Evolutionary conservation across 345 rosid genomes (phyloP).

Genomic region (Camelina sativa): DNA sequence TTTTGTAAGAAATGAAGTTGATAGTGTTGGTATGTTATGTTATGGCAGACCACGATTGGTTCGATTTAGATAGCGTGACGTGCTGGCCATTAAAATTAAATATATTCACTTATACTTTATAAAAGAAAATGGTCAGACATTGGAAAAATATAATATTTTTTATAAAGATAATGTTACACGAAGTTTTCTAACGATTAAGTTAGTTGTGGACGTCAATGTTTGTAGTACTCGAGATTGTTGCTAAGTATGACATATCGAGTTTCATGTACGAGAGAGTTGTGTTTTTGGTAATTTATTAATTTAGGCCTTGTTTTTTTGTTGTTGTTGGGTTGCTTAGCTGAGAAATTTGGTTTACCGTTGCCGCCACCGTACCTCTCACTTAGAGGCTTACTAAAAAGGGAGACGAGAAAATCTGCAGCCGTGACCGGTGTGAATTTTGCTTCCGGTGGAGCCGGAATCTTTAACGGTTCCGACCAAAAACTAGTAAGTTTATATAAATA

Average conservation of each 20-base stretch:
- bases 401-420: conserved; percentile 32
- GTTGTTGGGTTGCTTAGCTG: conserved; percentile 47
- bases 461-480: conserved; percentile 52
- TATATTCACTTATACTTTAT: neutral
- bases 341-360: conserved; percentile 62
- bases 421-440: conserved; percentile 65
- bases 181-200: neutral
- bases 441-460: conserved; percentile 72
- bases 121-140: neutral
- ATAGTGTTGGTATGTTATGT: conserved; percentile 7
- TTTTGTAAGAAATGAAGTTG: neutral
- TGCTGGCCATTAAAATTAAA: conserved; percentile 8
- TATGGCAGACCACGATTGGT: conserved; percentile 28
- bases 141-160: neutral
- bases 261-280: neutral
- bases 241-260: neutral
- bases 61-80: conserved; percentile 30
- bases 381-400: neutral
- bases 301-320: neutral
- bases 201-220: too few species aligned
- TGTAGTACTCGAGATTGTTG: conserved; percentile 2
- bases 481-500: conserved; percentile 47
- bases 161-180: neutral
- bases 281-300: neutral
- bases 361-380: conserved; percentile 66